These are phyloP conservation scores for Crithidia expoeki DNA, from an alignment of 208 protist genomes.

Conservation along the genomic window DNA sequence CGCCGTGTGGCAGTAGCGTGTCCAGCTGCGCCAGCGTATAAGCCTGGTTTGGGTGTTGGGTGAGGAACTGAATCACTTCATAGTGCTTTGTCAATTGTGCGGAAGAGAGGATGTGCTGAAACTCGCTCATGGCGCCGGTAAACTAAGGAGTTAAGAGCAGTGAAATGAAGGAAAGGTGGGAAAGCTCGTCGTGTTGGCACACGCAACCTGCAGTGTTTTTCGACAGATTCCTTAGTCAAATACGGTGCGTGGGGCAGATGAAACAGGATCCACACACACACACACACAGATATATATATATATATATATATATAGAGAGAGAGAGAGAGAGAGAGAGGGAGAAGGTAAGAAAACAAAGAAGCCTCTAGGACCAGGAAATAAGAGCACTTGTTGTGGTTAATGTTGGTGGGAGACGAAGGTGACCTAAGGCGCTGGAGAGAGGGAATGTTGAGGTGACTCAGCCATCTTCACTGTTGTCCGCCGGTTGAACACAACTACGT, in stretches of 20 bases:
- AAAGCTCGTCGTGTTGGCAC: no score
- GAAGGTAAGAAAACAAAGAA: neutral
- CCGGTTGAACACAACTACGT: no score
- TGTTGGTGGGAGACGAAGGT: no score
- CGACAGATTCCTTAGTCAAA: no score
- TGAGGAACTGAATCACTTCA: constrained; percentile 82
- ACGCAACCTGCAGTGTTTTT: no score
- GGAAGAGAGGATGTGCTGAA: constrained; percentile 66
- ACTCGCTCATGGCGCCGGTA: constrained; percentile 63
- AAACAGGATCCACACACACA: no score
- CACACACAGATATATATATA: constrained; percentile 16
- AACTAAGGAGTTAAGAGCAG: no score
- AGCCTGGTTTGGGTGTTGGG: constrained; percentile 61
- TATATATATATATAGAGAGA: constrained; percentile 17
- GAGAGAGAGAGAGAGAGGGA: constrained; percentile 7
- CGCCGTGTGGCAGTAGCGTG: constrained; percentile 77
- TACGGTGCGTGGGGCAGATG: no score
- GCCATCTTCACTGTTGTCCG: no score
- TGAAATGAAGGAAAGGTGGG: no score
- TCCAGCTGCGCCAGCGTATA: constrained; percentile 83
- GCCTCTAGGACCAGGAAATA: neutral
- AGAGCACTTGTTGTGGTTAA: neutral
- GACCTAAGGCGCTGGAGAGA: no score
- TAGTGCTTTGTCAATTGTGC: constrained; percentile 87
- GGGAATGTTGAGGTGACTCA: no score